phyloP scores from a whole-genome alignment of 495 filamentous ascomycete genomes.

The Podospora conica region DNA sequence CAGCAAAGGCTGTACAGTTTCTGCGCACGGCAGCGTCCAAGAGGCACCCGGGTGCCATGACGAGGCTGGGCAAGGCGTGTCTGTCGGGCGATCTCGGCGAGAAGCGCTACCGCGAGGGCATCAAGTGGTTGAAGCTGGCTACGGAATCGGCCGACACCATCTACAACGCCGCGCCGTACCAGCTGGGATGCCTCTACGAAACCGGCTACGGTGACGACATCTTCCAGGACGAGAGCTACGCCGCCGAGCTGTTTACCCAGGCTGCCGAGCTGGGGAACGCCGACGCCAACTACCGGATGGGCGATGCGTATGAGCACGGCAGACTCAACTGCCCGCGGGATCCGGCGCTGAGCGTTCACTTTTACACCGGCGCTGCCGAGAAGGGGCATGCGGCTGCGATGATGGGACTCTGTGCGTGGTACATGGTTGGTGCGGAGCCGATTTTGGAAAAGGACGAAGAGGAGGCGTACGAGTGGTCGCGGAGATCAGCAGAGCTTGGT shows the following conservation, averaged over 20 bases:
- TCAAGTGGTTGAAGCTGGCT: constrained; percentile 95
- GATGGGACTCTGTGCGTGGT: constrained; percentile 99
- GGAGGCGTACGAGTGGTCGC: constrained; percentile 95
- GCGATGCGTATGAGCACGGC: constrained; percentile 96
- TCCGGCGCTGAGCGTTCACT: constrained; percentile 90
- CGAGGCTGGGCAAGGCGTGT: constrained; percentile 84
- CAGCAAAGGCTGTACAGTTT: constrained; percentile 86
- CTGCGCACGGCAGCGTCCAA: constrained; percentile 86
- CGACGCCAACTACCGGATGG: constrained; percentile 78
- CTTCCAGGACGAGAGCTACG: constrained; percentile 83
- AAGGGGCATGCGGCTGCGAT: constrained; percentile 79
- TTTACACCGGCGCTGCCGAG: constrained; percentile 90
- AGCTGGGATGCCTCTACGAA: constrained; percentile 81
- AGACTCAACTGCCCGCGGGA: constrained; percentile 80
- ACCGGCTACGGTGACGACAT: constrained; percentile 86
- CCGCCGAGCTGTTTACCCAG: constrained; percentile 90
- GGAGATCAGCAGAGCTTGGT: constrained; percentile 79
- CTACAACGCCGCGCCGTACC: constrained; percentile 89
- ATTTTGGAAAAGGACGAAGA: constrained; percentile 90
- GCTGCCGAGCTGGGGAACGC: constrained; percentile 86
- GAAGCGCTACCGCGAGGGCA: constrained; percentile 80
- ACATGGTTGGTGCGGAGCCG: constrained; percentile 90
- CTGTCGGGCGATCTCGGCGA: constrained; percentile 81
- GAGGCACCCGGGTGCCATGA: constrained; percentile 91
- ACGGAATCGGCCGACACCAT: constrained; percentile 81